Conservation (phyloP, 2,329 filamentous ascomycete genomes). For the Paecilomyces formosus region DNA sequence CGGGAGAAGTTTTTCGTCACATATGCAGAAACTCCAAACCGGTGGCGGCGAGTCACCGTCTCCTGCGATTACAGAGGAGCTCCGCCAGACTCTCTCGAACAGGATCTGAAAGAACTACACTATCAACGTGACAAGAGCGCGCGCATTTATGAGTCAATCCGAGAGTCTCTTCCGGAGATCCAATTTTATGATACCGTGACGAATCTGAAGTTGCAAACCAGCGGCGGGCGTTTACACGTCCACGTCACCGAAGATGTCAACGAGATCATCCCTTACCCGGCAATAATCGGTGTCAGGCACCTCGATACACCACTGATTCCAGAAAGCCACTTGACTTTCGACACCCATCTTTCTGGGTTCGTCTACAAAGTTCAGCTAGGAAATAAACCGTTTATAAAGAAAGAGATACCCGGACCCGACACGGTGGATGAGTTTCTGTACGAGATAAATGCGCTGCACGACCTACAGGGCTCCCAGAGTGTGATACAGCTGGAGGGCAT, state of each 20-base stretch:
- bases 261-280: slow-evolving; percentile 85
- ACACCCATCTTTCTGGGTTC: slow-evolving; percentile 91
- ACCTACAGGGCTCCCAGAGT: slow-evolving; percentile 61
- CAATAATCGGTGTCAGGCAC: slow-evolving; percentile 65
- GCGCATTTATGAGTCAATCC: slow-evolving; percentile 89
- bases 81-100: slow-evolving; percentile 73
- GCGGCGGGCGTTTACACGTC: slow-evolving; percentile 79
- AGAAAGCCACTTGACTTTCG: slow-evolving; percentile 73
- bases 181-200: slow-evolving; percentile 95
- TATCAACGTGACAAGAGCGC: slow-evolving; percentile 89
- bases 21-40: slow-evolving; percentile 69
- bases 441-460: slow-evolving; percentile 89
- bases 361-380: slow-evolving; percentile 83
- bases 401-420: slow-evolving; percentile 93
- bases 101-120: slow-evolving; percentile 66
- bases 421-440: slow-evolving; percentile 96
- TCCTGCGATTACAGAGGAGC: slow-evolving; percentile 87
- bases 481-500: slow-evolving; percentile 85
- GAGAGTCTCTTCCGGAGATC: slow-evolving; percentile 85
- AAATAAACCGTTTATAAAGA: slow-evolving; percentile 74
- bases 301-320: slow-evolving; percentile 49
- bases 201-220: slow-evolving; percentile 87
- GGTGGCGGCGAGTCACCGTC: slow-evolving; percentile 83
- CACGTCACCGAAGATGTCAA: slow-evolving; percentile 97
- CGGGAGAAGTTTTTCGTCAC: slow-evolving; percentile 98